These are phyloP conservation scores for Juglanconis sp. DNA, from an alignment of 2,329 filamentous ascomycete genomes.

Conservation along the genomic window DNA sequence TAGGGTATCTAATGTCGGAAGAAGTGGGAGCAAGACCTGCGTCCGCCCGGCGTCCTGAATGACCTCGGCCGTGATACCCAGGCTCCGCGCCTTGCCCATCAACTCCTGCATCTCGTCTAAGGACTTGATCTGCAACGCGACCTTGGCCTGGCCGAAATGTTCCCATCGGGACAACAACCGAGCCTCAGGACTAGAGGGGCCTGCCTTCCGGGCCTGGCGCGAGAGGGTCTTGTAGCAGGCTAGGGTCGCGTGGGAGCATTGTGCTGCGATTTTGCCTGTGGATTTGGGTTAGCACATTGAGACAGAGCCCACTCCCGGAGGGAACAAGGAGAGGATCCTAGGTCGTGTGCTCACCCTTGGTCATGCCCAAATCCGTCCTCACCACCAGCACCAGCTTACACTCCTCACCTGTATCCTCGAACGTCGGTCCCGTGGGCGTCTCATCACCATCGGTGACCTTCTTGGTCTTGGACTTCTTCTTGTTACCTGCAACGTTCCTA, in stretches of 20 bases:
- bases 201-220: slow-evolving; percentile 45
- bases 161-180: slow-evolving; percentile 82
- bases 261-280: slow-evolving; percentile 91
- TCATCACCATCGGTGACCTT: slow-evolving; percentile 18
- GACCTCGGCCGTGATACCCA: slow-evolving; percentile 84
- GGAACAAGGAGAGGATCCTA: neutral
- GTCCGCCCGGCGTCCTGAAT: slow-evolving; percentile 95
- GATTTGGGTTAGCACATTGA: neutral
- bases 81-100: slow-evolving; percentile 74
- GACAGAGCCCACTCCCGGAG: neutral
- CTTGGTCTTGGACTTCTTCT: slow-evolving; percentile 32
- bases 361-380: slow-evolving; percentile 93
- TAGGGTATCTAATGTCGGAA: too few relatives aligned
- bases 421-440: slow-evolving; percentile 24
- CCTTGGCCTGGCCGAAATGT: slow-evolving; percentile 80
- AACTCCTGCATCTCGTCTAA: slow-evolving; percentile 76
- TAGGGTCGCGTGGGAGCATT: slow-evolving; percentile 92
- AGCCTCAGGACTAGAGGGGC: slow-evolving; percentile 50
- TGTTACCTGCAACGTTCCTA: slow-evolving; percentile 26
- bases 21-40: neutral
- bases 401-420: slow-evolving; percentile 60
- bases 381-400: slow-evolving; percentile 94
- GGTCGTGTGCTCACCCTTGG: slow-evolving; percentile 65
- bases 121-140: slow-evolving; percentile 83
- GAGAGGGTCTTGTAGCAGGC: slow-evolving; percentile 90